A percentile compares a stretch with the other conserved stretches of the same genome.
phyloP scores from a whole-genome alignment of 2,329 filamentous ascomycete genomes.

The Coniochaeta sp. region DNA sequence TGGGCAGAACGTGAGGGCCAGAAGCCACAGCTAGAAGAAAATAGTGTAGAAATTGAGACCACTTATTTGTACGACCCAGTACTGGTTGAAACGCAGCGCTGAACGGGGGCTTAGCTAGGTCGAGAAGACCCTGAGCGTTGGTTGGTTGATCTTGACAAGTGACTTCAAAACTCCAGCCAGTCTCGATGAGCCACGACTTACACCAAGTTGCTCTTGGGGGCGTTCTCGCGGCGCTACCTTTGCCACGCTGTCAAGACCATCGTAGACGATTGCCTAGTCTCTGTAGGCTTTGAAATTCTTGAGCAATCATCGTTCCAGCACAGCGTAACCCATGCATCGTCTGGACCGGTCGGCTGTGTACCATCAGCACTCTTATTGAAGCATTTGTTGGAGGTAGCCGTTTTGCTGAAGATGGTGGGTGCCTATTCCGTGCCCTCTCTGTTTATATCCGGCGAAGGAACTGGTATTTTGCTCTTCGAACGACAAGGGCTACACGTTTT shows the following conservation, averaged over 20 bases:
- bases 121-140: background rate
- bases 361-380: background rate
- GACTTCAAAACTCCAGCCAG: conserved; percentile 10
- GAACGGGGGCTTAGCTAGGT: background rate
- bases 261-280: background rate
- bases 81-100: background rate
- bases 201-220: background rate
- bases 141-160: conserved; percentile 5
- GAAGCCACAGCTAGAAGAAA: background rate
- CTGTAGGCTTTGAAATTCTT: background rate
- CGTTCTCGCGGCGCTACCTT: background rate
- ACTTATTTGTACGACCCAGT: background rate
- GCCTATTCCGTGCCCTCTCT: background rate
- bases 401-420: background rate
- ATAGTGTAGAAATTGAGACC: background rate
- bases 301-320: background rate
- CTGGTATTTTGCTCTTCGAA: background rate
- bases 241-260: conserved; percentile 7
- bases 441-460: too few relatives aligned
- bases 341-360: background rate
- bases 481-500: background rate
- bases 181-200: conserved; percentile 13
- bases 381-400: background rate
- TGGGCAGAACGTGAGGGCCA: background rate
- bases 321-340: background rate